phyloP scores from a whole-genome alignment of 768 basidiomycete genomes.

The Cyclocybe cylindracea region DNA sequence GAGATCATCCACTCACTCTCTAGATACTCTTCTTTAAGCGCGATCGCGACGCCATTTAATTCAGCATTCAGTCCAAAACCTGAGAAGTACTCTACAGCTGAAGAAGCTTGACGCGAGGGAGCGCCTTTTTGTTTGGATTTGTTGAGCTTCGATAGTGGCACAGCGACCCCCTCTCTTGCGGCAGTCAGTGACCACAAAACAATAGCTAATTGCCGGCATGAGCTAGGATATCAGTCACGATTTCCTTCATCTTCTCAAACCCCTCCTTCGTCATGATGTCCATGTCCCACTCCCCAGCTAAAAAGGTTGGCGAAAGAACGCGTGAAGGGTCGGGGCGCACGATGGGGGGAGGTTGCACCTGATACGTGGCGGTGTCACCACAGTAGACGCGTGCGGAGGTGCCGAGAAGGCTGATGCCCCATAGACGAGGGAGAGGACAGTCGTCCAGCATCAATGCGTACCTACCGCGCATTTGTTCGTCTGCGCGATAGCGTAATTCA shows the following conservation, averaged over 20 bases:
- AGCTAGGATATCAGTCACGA: slow-evolving; percentile 4
- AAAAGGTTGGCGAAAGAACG: slow-evolving; percentile 5
- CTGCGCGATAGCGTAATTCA: slow-evolving; percentile 9
- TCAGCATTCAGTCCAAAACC: too few relatives aligned
- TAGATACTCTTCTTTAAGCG: too few relatives aligned
- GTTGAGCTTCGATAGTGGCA: too few relatives aligned
- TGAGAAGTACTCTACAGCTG: too few relatives aligned
- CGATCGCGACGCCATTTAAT: too few relatives aligned
- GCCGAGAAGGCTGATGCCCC: slow-evolving; percentile 33
- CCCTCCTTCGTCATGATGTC: slow-evolving; percentile 12
- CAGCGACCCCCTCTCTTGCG: too few relatives aligned
- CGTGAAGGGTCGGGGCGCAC: slow-evolving; percentile 1
- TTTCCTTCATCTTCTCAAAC: slow-evolving; percentile 10
- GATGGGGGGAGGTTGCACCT: slow-evolving; percentile 2
- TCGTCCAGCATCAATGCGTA: slow-evolving; percentile 13
- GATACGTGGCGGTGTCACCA: slow-evolving; percentile 23
- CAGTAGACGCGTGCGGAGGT: slow-evolving; percentile 38
- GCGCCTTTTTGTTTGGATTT: too few relatives aligned
- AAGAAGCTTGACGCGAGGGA: too few relatives aligned
- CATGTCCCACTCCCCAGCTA: slow-evolving; percentile 5
- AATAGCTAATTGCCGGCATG: not conserved
- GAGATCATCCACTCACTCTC: too few relatives aligned
- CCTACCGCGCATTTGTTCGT: slow-evolving; percentile 2
- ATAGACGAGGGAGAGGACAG: slow-evolving; percentile 13
- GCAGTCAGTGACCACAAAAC: not conserved